Evolutionary conservation across 2,329 filamentous ascomycete species (phyloP).

Genomic region (Cytospora schulzeri): DNA sequence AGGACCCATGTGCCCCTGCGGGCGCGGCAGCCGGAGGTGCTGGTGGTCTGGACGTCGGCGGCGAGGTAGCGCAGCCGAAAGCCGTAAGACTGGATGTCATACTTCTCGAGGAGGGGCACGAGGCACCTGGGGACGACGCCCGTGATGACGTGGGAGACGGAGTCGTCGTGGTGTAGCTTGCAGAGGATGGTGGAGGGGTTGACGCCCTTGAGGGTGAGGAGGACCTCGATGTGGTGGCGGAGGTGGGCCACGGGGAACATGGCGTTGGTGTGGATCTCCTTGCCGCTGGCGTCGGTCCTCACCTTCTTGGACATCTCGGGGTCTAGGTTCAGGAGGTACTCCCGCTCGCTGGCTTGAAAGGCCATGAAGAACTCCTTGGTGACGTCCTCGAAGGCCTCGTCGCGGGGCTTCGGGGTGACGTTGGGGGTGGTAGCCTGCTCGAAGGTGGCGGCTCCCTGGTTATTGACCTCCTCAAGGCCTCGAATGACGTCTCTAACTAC

Average conservation of each 20-base stretch:
- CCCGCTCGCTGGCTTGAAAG: background rate
- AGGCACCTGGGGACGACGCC: slow-evolving; percentile 6
- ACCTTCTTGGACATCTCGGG: background rate
- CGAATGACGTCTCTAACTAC: background rate
- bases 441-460: background rate
- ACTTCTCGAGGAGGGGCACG: background rate
- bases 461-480: background rate
- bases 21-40: background rate
- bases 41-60: background rate
- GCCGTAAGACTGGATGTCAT: slow-evolving; percentile 8
- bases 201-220: background rate
- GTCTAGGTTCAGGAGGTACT: slow-evolving; percentile 1
- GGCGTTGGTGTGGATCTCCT: background rate
- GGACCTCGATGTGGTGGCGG: background rate
- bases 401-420: background rate
- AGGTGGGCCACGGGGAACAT: background rate
- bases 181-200: background rate
- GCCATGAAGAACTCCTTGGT: background rate
- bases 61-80: slow-evolving; percentile 5
- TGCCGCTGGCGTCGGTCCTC: background rate
- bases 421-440: background rate
- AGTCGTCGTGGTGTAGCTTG: background rate
- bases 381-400: background rate
- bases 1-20: slow-evolving; percentile 7
- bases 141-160: background rate